Conservation (phyloP, 495 filamentous ascomycete species). For the Cercophora scortea region DNA sequence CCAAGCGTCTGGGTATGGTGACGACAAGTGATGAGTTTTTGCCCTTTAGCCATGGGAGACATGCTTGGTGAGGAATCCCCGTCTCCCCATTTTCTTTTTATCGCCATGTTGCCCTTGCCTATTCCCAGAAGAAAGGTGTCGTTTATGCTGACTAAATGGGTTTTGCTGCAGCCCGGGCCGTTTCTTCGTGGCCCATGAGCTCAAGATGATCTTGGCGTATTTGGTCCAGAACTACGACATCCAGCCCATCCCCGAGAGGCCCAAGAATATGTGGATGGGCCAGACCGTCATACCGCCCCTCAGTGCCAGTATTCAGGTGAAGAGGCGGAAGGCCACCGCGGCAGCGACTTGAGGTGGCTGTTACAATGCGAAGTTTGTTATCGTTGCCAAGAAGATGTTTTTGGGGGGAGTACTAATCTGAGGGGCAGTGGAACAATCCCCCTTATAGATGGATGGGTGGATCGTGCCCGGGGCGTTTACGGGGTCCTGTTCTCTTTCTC, state of each 20-base stretch:
- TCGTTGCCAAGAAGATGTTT: background rate
- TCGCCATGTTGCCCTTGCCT: no score
- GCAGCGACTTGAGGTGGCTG: no score
- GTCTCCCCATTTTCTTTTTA: background rate
- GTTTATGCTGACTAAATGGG: background rate
- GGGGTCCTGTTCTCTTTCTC: no score
- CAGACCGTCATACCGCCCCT: slow-evolving; percentile 22
- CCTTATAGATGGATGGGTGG: no score
- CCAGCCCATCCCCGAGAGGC: slow-evolving; percentile 18
- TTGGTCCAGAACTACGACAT: slow-evolving; percentile 35
- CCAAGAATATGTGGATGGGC: slow-evolving; percentile 22
- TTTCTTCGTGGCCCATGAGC: slow-evolving; percentile 36
- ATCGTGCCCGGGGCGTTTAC: no score
- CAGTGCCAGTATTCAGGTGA: slow-evolving; percentile 17
- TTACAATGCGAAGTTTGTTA: no score
- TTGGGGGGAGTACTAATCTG: no score
- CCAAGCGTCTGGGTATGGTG: slow-evolving; percentile 26
- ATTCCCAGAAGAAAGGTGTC: no score
- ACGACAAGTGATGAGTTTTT: slow-evolving; percentile 26
- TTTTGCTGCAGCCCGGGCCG: slow-evolving; percentile 25
- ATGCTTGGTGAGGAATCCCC: slow-evolving; percentile 23
- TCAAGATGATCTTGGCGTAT: slow-evolving; percentile 35
- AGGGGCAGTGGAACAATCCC: no score
- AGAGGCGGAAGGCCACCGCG: slow-evolving; percentile 9
- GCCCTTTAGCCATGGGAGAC: slow-evolving; percentile 30